These are phyloP conservation scores for Diplodia mutila DNA, from an alignment of 2,329 filamentous ascomycete genomes.

Conservation along the genomic window DNA sequence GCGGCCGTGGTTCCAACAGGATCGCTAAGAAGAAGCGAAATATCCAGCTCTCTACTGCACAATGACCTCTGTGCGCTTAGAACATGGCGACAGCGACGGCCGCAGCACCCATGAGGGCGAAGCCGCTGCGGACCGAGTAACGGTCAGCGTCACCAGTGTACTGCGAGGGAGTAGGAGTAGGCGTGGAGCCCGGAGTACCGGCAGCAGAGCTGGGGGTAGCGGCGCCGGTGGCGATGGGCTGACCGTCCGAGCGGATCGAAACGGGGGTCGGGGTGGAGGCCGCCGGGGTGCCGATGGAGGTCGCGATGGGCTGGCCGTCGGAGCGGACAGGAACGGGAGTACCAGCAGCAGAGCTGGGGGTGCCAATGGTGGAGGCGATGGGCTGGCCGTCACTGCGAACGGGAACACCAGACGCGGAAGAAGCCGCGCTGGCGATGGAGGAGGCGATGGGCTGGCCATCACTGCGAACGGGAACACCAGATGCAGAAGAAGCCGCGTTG, in stretches of 20 bases:
- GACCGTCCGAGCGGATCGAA: conserved; percentile 22
- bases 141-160: conserved; percentile 16
- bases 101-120: conserved; percentile 20
- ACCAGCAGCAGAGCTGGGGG: conserved; percentile 3
- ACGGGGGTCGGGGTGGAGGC: conserved; percentile 7
- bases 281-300: neutral
- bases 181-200: conserved; percentile 26
- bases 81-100: conserved; percentile 24
- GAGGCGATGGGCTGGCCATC: conserved; percentile 21
- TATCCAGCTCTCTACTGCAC: neutral
- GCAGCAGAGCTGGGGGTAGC: conserved; percentile 9
- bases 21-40: conserved; percentile 12
- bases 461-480: conserved; percentile 21
- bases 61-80: neutral
- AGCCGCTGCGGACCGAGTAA: conserved; percentile 10
- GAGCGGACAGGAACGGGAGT: conserved; percentile 8
- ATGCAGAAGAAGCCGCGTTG: neutral
- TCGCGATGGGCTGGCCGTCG: conserved; percentile 11
- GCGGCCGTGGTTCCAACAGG: neutral
- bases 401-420: neutral
- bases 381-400: conserved; percentile 24
- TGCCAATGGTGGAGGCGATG: conserved; percentile 27
- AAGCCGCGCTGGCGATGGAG: neutral
- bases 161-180: conserved; percentile 29
- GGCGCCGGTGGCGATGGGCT: conserved; percentile 28